Evolutionary conservation across 768 basidiomycete species (phyloP).

Genomic region (Punctularia strigosozonata): DNA sequence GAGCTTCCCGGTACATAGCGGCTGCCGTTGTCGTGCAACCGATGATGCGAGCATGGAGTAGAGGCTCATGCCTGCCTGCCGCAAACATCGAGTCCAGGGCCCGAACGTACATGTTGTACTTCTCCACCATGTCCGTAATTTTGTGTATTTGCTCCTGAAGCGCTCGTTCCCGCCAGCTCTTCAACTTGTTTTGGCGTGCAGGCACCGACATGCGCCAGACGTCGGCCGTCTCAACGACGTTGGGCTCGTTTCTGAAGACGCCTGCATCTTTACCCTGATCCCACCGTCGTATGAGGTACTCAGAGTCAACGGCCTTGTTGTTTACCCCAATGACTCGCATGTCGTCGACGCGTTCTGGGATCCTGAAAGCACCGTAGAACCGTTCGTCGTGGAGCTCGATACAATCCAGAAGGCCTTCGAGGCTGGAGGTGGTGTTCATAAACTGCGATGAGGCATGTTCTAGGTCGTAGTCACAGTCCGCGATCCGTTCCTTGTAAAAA

Average conservation of each 20-base stretch:
- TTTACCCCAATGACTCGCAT: slow-evolving; percentile 31
- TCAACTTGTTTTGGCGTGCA: slow-evolving; percentile 15
- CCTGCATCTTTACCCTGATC: slow-evolving; percentile 31
- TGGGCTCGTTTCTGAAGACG: slow-evolving; percentile 17
- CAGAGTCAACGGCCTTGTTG: slow-evolving; percentile 20
- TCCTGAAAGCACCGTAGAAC: slow-evolving; percentile 32
- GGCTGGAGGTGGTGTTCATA: slow-evolving; percentile 9
- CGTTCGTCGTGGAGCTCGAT: slow-evolving; percentile 40
- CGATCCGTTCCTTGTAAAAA: slow-evolving; percentile 16
- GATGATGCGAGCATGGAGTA: no score
- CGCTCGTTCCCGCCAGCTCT: slow-evolving; percentile 25
- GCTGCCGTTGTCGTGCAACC: slow-evolving; percentile 63
- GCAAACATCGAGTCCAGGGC: no score
- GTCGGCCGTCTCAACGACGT: slow-evolving; percentile 11
- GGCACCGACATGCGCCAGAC: slow-evolving; percentile 28
- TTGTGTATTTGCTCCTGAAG: no score
- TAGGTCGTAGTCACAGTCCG: slow-evolving; percentile 11
- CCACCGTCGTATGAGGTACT: slow-evolving; percentile 42
- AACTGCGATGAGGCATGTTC: slow-evolving; percentile 19
- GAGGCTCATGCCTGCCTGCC: no score
- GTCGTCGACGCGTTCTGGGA: slow-evolving; percentile 30
- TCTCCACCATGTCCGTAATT: no score
- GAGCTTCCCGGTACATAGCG: slow-evolving; percentile 40
- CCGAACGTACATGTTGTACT: no score
- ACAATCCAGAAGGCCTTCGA: slow-evolving; percentile 26